These are phyloP conservation scores for Cladosporium sp. DNA, from an alignment of 2,329 filamentous ascomycete species.

Conservation along the genomic window DNA sequence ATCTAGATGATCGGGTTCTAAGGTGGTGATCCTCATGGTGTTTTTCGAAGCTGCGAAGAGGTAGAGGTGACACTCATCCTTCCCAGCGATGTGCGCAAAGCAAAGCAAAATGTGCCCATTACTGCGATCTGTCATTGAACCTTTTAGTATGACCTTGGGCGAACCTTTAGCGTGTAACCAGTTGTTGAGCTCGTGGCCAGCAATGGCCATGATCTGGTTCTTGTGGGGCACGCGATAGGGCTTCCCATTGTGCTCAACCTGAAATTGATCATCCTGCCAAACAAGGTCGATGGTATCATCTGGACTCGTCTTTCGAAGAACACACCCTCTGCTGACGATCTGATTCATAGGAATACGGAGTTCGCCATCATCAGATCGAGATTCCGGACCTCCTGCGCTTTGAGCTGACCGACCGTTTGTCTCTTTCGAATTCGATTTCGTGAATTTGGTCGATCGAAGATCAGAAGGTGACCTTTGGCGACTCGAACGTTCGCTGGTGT, in stretches of 20 bases:
- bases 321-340: slow-evolving; percentile 2
- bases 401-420: too few relatives aligned
- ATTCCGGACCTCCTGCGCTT: too few relatives aligned
- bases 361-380: too few relatives aligned
- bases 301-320: neutral
- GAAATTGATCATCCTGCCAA: neutral
- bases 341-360: neutral
- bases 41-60: neutral
- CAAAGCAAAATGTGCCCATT: neutral
- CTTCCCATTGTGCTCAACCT: neutral
- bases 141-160: neutral
- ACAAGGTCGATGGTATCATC: slow-evolving; percentile 6
- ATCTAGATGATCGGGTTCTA: neutral
- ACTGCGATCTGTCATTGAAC: slow-evolving; percentile 1
- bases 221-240: neutral
- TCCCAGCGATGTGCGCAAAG: neutral
- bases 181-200: neutral
- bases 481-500: neutral
- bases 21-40: neutral
- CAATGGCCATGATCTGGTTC: neutral
- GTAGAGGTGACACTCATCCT: neutral
- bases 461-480: neutral
- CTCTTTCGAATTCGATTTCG: neutral
- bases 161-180: neutral
- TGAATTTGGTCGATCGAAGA: neutral